A percentile compares a stretch with the other conserved stretches of the same genome.
phyloP scores from a whole-genome alignment of 805 yeast genomes.

The Wilhelminamyces savonicus region DNA sequence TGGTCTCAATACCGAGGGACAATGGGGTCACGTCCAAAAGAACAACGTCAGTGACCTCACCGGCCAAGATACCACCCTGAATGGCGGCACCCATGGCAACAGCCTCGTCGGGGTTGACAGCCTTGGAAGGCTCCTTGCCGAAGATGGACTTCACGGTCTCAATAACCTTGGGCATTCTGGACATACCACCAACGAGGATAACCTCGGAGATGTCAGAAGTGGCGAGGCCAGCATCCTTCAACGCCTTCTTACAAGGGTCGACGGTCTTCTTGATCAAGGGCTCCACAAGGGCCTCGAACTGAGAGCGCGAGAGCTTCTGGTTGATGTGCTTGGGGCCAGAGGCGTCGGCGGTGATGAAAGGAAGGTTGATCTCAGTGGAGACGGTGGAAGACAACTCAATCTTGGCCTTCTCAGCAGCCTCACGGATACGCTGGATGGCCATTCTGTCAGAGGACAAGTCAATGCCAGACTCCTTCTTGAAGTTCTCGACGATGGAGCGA shows the following conservation, averaged over 20 bases:
- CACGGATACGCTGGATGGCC: slow-evolving; percentile 72
- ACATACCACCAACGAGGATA: slow-evolving; percentile 86
- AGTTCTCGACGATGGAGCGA: slow-evolving; percentile 72
- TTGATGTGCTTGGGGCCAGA: slow-evolving; percentile 75
- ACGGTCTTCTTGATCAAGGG: slow-evolving; percentile 67
- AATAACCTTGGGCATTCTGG: slow-evolving; percentile 85
- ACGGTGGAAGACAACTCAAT: slow-evolving; percentile 74
- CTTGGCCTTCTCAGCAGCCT: slow-evolving; percentile 76
- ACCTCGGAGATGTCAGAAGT: slow-evolving; percentile 70
- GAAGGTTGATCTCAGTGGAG: slow-evolving; percentile 70
- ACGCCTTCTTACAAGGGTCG: slow-evolving; percentile 74
- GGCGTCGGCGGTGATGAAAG: slow-evolving; percentile 84
- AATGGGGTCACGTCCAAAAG: slow-evolving; percentile 85
- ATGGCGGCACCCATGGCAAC: slow-evolving; percentile 97
- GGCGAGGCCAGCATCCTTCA: slow-evolving; percentile 70
- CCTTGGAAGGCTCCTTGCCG: slow-evolving; percentile 79
- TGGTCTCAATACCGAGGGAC: slow-evolving; percentile 93
- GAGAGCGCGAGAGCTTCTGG: slow-evolving; percentile 60
- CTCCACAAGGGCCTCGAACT: slow-evolving; percentile 61
- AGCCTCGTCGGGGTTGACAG: slow-evolving; percentile 93
- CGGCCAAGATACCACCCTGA: slow-evolving; percentile 94
- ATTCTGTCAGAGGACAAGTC: slow-evolving; percentile 38
- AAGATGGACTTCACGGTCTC: slow-evolving; percentile 72
- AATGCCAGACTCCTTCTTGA: slow-evolving; percentile 68
- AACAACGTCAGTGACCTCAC: slow-evolving; percentile 89